Evolutionary conservation across 805 yeast species (phyloP).

Genomic region (Saccharomycopsis microspora): DNA sequence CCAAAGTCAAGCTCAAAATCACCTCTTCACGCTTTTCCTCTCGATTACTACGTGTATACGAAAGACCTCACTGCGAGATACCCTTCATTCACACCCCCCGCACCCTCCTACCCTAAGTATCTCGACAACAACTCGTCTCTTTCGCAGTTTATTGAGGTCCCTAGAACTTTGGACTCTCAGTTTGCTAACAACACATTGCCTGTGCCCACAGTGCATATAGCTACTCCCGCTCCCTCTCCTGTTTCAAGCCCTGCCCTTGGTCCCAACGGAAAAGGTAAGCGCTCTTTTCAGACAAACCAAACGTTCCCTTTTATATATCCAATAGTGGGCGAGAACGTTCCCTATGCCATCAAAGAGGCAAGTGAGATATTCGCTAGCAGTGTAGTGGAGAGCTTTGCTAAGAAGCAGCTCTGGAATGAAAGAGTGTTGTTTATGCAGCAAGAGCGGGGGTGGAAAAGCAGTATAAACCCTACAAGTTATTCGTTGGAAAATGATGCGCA

Average conservation of each 20-base stretch:
- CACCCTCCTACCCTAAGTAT: conserved; percentile 33
- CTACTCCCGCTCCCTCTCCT: conserved; percentile 87
- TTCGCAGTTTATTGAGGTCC: conserved; percentile 47
- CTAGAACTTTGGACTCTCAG: conserved; percentile 39
- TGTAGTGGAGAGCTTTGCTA: conserved; percentile 54
- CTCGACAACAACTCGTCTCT: conserved; percentile 41
- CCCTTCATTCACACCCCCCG: conserved; percentile 54
- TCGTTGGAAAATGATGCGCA: conserved; percentile 10
- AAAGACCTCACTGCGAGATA: conserved; percentile 65
- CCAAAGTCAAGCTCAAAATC: conserved; percentile 5
- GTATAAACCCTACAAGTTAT: conserved; percentile 14
- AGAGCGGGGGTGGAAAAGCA: conserved; percentile 50
- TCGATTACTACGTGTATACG: conserved; percentile 75
- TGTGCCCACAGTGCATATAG: conserved; percentile 51
- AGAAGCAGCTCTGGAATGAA: conserved; percentile 61
- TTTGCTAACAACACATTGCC: conserved; percentile 35
- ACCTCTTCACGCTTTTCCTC: conserved; percentile 50
- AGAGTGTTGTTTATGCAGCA: conserved; percentile 59
- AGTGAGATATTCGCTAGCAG: conserved; percentile 51
- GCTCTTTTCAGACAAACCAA: conserved; percentile 54
- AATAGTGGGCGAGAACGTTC: conserved; percentile 35
- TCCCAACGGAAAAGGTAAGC: conserved; percentile 29
- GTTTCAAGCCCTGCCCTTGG: conserved; percentile 38
- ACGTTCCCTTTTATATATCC: conserved; percentile 62
- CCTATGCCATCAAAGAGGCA: conserved; percentile 74